Percentiles rank a stretch among this genome's conserved stretches.
Evolutionary conservation across 2,329 filamentous ascomycete species (phyloP).

Genomic region (Diaporthe sp.): DNA sequence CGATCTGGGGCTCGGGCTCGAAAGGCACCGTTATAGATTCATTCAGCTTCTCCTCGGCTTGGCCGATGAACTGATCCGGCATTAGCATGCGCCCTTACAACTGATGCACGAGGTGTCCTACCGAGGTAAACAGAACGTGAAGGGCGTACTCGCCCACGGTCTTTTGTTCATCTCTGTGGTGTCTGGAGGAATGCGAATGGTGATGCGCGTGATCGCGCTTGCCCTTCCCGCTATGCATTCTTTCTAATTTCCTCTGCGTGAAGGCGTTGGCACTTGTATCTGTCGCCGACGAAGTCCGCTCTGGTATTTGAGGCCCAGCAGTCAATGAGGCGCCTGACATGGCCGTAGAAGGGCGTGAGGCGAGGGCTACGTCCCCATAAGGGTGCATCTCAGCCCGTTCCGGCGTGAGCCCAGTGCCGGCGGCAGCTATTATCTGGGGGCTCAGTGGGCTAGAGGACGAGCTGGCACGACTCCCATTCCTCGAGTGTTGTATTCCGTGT

Average conservation of each 20-base stretch:
- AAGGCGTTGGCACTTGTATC: constrained; percentile 59
- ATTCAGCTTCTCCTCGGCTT: constrained; percentile 96
- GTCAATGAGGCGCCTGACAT: constrained; percentile 56
- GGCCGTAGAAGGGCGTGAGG: constrained; percentile 60
- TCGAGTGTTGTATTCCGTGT: constrained; percentile 91
- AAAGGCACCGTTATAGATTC: constrained; percentile 85
- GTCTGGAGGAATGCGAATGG: constrained; percentile 82
- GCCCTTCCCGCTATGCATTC: constrained; percentile 73
- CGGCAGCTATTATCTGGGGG: constrained; percentile 84
- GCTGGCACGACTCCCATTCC: constrained; percentile 89
- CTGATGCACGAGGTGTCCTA: constrained; percentile 56
- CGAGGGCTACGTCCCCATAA: constrained; percentile 53
- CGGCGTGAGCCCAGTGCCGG: constrained; percentile 65
- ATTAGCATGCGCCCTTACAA: constrained; percentile 47
- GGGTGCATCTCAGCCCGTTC: constrained; percentile 66
- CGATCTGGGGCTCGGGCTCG: constrained; percentile 86
- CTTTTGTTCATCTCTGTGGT: constrained; percentile 81
- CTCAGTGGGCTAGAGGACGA: constrained; percentile 87
- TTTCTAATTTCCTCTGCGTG: constrained; percentile 67
- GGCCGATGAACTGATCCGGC: constrained; percentile 80
- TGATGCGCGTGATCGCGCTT: constrained; percentile 81
- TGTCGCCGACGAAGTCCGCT: constrained; percentile 60
- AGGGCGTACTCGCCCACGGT: constrained; percentile 98
- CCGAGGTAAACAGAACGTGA: constrained; percentile 94
- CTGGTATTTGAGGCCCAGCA: constrained; percentile 48